Conservation (phyloP, 140 eudicot species). For the Senecio squalidus region DNA sequence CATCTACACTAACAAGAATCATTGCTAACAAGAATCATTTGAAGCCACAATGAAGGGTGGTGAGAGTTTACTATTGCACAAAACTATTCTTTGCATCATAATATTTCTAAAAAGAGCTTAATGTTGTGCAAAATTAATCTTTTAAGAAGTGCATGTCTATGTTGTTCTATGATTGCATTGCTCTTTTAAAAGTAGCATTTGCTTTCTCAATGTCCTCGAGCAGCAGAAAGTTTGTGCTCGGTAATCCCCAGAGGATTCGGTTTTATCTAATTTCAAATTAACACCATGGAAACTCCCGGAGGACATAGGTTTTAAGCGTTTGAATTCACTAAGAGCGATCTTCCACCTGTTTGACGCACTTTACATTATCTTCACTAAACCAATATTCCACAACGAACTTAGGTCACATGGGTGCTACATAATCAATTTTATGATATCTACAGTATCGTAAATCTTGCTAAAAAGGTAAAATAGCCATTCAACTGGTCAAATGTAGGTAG, state of each 20-base stretch:
- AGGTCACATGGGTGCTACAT: neutral
- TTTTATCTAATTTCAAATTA: too few relatives aligned
- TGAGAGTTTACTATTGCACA: constrained; percentile 15
- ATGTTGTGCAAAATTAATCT: constrained; percentile 57
- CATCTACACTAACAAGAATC: too few relatives aligned
- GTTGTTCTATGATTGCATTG: constrained; percentile 54
- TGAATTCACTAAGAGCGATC: too few relatives aligned
- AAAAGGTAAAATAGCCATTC: too few relatives aligned
- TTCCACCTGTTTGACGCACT: too few relatives aligned
- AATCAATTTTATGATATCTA: neutral
- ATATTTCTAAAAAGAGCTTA: neutral
- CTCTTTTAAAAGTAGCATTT: constrained; percentile 51
- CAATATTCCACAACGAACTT: neutral
- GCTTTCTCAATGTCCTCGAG: constrained; percentile 68
- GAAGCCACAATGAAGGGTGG: constrained; percentile 5
- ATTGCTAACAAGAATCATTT: constrained; percentile 18
- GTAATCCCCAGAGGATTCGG: constrained; percentile 92
- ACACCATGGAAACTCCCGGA: too few relatives aligned
- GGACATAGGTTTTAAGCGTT: neutral
- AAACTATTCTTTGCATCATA: constrained; percentile 8
- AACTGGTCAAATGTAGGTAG: too few relatives aligned
- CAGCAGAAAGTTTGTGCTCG: constrained; percentile 70
- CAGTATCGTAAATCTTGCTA: neutral
- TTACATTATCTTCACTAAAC: neutral
- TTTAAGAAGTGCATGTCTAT: constrained; percentile 50